Base-by-base conservation (phyloP, 495 filamentous ascomycete genomes). In the Penicillium pancosmium region DNA sequence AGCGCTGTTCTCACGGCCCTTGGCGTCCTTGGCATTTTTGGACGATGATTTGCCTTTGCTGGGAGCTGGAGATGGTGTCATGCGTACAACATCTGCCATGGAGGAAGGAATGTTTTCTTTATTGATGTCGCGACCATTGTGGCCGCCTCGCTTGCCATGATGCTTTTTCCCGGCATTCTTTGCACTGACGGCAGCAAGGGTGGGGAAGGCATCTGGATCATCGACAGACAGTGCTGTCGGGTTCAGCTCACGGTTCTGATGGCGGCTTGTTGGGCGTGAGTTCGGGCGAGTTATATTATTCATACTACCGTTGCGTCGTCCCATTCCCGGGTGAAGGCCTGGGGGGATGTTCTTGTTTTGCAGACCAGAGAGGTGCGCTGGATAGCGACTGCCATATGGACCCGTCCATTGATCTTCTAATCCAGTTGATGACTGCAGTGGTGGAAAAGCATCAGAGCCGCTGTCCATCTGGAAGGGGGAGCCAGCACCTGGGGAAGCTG, bases 121-220 rank as follows among this genome's bases (percentile, higher is more conserved):
- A 56, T 48, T 72, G 15, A 58, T 68, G 31, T 82, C 79, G 25
- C 80, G 76, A 66, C 86, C 83, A 33, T 82, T 82, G 65, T 94
- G 89, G 0, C 89, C 88, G 47, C 89, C 90, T 44, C 92, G 84
- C 70, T 95, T 96, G 10, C 91, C 91, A 73, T 96, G 91, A 59
- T 92, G 90, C 61, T 96, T 93, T 73, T 97, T 97, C 10, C 83
- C 85, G 5, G 72, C 56, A 51, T 84, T 83, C 66, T 93, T 93
- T 18, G 85, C 81, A 36, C 85, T 87, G 40, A 90, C 89, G 27
- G 93, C 86, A 18, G 89, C 88, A n/a, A 99, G 86, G 18, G 91
- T 90, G 9, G 95, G 95, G 69, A 99, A 99, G 6, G 95, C 94
- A 68, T 98, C 95, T 18, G 88, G 91, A 67, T 99, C 95, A 69